Percentiles rank a stretch among this genome's conserved stretches.
These are phyloP conservation scores for Hura crepitans DNA, from an alignment of 441 rosid genomes.

Conservation along the genomic window DNA sequence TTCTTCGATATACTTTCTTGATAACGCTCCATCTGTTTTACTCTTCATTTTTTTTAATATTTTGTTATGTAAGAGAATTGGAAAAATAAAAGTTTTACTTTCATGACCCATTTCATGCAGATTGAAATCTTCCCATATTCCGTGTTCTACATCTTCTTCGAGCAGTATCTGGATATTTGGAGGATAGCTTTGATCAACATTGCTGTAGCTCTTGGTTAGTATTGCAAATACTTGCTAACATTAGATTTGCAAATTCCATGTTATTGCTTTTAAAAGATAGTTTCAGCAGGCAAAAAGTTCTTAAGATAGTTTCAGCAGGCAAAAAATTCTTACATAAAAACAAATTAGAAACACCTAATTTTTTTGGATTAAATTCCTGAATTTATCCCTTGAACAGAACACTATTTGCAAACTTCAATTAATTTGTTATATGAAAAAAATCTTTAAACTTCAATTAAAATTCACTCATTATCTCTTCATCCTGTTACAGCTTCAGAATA, in stretches of 20 bases:
- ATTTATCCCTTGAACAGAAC: too few relatives aligned
- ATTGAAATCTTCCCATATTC: slow-evolving; percentile 91
- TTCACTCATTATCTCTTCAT: too few relatives aligned
- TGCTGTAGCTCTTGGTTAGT: slow-evolving; percentile 82
- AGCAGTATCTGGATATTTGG: slow-evolving; percentile 97
- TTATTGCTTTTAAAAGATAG: neutral
- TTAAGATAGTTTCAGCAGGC: neutral
- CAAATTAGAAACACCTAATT: neutral
- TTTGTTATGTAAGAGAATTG: neutral
- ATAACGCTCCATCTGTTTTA: neutral
- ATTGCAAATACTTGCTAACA: neutral
- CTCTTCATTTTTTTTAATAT: neutral
- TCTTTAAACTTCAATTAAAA: too few relatives aligned
- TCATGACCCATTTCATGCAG: slow-evolving; percentile 41
- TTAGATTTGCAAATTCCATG: neutral
- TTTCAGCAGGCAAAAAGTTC: neutral
- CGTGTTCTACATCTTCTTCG: slow-evolving; percentile 93
- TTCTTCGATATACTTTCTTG: neutral
- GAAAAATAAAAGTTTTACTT: neutral
- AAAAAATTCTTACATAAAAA: neutral
- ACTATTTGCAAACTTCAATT: too few relatives aligned
- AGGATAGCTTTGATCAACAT: slow-evolving; percentile 80
- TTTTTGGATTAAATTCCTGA: too few relatives aligned
- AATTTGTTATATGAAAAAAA: too few relatives aligned
- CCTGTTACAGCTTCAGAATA: too few relatives aligned